These are phyloP conservation scores for Coniferiporia sulphurascens DNA, from an alignment of 1,284 basidiomycete genomes.

Conservation along the genomic window DNA sequence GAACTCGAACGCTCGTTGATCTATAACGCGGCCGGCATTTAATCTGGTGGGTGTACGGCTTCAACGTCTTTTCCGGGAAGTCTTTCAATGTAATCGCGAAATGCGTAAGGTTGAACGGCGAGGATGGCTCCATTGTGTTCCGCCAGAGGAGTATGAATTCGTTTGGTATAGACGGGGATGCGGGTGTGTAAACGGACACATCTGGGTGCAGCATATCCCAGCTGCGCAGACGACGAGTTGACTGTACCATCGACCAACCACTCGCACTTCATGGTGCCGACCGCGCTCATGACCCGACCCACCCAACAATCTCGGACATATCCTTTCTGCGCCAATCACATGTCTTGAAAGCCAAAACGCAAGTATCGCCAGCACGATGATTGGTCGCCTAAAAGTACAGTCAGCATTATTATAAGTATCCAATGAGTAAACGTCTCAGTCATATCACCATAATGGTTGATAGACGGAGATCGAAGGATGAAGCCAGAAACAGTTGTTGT, in stretches of 20 bases:
- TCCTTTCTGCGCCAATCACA: constrained; percentile 91
- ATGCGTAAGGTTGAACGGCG: constrained; percentile 93
- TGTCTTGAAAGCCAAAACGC: constrained; percentile 92
- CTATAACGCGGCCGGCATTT: constrained; percentile 92
- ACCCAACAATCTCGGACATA: constrained; percentile 92
- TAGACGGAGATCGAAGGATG: constrained; percentile 88
- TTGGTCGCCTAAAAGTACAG: constrained; percentile 63
- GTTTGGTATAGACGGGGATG: constrained; percentile 44
- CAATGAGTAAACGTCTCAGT: constrained; percentile 41
- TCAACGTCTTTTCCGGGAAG: constrained; percentile 63
- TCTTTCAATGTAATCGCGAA: constrained; percentile 92
- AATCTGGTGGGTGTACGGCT: constrained; percentile 79
- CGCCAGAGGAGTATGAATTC: constrained; percentile 88
- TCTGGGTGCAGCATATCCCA: constrained; percentile 76
- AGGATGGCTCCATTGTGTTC: constrained; percentile 80
- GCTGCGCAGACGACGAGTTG: constrained; percentile 86
- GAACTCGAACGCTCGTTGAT: constrained; percentile 92
- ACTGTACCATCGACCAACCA: constrained; percentile 94
- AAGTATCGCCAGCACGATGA: constrained; percentile 89
- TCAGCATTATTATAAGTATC: constrained; percentile 4
- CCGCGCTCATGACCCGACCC: constrained; percentile 67
- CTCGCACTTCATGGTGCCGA: constrained; percentile 73
- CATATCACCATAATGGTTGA: constrained; percentile 98
- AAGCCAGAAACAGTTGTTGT: constrained; percentile 93
- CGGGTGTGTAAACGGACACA: constrained; percentile 43